Percentiles rank a stretch among this genome's conserved stretches.
phyloP scores from a whole-genome alignment of 176 grass and related monocot species.

The Calamus simplicifolius region DNA sequence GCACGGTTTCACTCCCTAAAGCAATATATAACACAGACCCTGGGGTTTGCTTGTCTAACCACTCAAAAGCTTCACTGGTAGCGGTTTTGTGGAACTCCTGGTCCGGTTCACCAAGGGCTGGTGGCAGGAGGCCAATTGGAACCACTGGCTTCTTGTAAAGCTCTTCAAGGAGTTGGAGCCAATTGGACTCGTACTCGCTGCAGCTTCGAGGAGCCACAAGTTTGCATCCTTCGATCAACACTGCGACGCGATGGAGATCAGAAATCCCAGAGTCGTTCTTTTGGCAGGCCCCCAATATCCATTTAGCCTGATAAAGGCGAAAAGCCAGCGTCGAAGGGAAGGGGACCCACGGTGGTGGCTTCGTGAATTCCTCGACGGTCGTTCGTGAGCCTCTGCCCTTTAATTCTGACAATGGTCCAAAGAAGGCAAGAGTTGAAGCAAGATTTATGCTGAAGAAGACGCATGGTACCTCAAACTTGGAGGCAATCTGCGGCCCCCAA shows the following conservation, averaged over 20 bases:
- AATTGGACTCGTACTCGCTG: too few species aligned
- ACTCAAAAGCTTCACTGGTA: too few species aligned
- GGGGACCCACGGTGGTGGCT: constrained; percentile 21
- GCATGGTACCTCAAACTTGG: constrained; percentile 18
- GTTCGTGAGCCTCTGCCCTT: not conserved
- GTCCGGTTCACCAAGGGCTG: too few species aligned
- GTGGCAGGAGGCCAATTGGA: too few species aligned
- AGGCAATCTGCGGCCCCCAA: constrained; percentile 34
- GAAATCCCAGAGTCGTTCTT: constrained; percentile 20
- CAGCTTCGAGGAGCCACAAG: too few species aligned
- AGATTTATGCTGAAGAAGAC: not conserved
- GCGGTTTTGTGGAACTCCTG: too few species aligned
- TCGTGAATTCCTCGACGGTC: constrained; percentile 15
- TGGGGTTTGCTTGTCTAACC: too few species aligned
- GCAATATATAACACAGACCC: too few species aligned
- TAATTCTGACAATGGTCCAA: not conserved
- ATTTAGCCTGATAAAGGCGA: constrained; percentile 14
- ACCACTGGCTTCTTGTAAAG: too few species aligned
- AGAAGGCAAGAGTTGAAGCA: not conserved
- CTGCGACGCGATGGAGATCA: not conserved
- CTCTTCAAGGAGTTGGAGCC: too few species aligned
- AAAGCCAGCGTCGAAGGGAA: constrained; percentile 1
- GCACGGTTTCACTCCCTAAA: too few species aligned
- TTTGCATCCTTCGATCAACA: too few species aligned
- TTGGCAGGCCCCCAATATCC: not conserved